A percentile compares a stretch with the other conserved stretches of the same genome.
phyloP scores from a whole-genome alignment of 1,284 basidiomycete genomes.

The Megacollybia platyphylla region DNA sequence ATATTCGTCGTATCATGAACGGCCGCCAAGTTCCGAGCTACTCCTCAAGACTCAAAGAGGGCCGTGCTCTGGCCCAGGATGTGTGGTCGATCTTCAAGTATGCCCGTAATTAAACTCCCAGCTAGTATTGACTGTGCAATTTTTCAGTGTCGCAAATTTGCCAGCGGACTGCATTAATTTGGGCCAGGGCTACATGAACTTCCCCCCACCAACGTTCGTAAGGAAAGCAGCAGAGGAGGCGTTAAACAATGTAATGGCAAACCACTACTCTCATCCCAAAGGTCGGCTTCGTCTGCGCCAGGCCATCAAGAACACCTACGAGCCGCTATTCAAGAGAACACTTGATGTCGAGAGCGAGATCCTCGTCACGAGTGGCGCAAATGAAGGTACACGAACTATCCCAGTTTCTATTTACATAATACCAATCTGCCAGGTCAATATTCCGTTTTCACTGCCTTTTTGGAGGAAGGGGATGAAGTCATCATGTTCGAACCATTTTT shows the following conservation, averaged over 20 bases:
- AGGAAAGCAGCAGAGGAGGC: slow-evolving; percentile 66
- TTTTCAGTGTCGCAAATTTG: slow-evolving; percentile 64
- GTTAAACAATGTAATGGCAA: slow-evolving; percentile 52
- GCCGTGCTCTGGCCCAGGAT: slow-evolving; percentile 68
- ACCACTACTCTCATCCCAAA: slow-evolving; percentile 88
- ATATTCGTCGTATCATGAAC: not conserved
- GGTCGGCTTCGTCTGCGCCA: slow-evolving; percentile 78
- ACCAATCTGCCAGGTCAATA: slow-evolving; percentile 58
- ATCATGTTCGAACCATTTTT: slow-evolving; percentile 99
- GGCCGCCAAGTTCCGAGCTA: slow-evolving; percentile 17
- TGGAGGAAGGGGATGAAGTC: slow-evolving; percentile 88
- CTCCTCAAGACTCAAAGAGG: slow-evolving; percentile 58
- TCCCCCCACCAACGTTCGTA: slow-evolving; percentile 77
- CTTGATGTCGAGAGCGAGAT: slow-evolving; percentile 85
- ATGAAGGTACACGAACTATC: slow-evolving; percentile 54
- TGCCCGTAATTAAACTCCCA: slow-evolving; percentile 12
- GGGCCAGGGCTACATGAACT: slow-evolving; percentile 94
- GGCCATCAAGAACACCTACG: slow-evolving; percentile 75
- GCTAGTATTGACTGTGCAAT: slow-evolving; percentile 1
- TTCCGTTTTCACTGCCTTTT: slow-evolving; percentile 79
- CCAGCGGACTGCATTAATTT: slow-evolving; percentile 84
- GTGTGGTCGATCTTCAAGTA: slow-evolving; percentile 93
- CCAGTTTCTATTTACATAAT: not conserved
- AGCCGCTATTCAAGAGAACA: slow-evolving; percentile 55
- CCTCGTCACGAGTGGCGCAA: slow-evolving; percentile 90